phyloP scores from a whole-genome alignment of 2,329 filamentous ascomycete genomes.

The Epichloe glyceriae region DNA sequence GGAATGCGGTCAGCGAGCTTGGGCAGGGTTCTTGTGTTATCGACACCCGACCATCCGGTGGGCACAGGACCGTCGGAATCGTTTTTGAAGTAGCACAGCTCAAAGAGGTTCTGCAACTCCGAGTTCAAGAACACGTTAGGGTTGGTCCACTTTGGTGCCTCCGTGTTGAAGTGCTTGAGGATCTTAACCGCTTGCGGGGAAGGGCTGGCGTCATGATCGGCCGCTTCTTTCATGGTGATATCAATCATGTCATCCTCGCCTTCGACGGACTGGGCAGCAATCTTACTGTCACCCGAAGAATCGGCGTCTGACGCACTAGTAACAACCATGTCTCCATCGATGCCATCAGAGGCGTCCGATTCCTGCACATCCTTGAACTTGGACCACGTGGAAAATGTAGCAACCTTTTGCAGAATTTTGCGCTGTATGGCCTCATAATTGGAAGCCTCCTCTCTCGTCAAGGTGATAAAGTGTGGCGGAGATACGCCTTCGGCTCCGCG shows the following conservation, averaged over 20 bases:
- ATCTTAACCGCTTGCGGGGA: conserved; percentile 13
- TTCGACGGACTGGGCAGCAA: conserved; percentile 67
- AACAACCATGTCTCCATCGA: conserved; percentile 57
- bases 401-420: conserved; percentile 66
- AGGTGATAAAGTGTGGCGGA: conserved; percentile 57
- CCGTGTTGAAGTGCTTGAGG: conserved; percentile 34
- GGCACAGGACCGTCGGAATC: conserved; percentile 45
- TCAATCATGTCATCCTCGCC: conserved; percentile 87
- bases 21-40: conserved; percentile 45
- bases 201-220: conserved; percentile 6
- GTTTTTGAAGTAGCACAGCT: conserved; percentile 53
- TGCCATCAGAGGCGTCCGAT: conserved; percentile 34
- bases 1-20: conserved; percentile 34
- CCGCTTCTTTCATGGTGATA: conserved; percentile 67
- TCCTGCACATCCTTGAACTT: conserved; percentile 43
- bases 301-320: conserved; percentile 51
- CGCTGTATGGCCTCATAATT: conserved; percentile 59
- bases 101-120: conserved; percentile 59
- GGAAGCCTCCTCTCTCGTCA: conserved; percentile 58
- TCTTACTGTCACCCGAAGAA: conserved; percentile 54
- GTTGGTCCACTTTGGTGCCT: conserved; percentile 39
- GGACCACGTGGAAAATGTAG: conserved; percentile 60
- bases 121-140: conserved; percentile 46
- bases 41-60: conserved; percentile 53
- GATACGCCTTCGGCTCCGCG: conserved; percentile 19